Conservation (phyloP, 306 rosid species). For the Vigna radiata region DNA sequence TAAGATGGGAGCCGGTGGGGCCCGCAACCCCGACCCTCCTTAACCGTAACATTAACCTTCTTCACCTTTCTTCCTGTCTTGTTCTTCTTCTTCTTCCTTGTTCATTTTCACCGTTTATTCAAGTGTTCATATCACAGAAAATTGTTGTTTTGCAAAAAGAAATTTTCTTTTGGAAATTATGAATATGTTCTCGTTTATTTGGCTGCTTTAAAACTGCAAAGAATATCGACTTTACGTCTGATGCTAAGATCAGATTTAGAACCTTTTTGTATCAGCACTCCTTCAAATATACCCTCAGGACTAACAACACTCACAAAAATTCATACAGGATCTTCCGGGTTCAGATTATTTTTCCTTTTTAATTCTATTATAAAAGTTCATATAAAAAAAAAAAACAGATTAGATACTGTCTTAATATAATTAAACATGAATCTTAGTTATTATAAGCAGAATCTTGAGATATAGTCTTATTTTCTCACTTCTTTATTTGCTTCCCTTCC, state of each 20-base stretch:
- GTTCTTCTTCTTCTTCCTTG: too few species aligned
- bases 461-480: too few species aligned
- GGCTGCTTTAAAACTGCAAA: background rate
- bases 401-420: too few species aligned
- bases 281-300: background rate
- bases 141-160: background rate
- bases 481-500: too few species aligned
- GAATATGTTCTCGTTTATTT: background rate
- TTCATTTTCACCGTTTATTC: too few species aligned
- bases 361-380: background rate
- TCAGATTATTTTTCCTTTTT: background rate
- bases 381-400: too few species aligned
- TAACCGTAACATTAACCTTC: conserved; percentile 26
- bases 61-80: background rate
- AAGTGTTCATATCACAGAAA: background rate
- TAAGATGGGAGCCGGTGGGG: conserved; percentile 42
- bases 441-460: too few species aligned
- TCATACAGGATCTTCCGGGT: background rate
- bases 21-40: conserved; percentile 33
- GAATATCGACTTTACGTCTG: background rate
- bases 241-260: background rate
- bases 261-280: background rate
- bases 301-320: background rate
- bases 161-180: background rate
- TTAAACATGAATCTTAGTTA: too few species aligned